These are phyloP conservation scores for Nymphaea thermarum DNA, from an alignment of 164 flowering plant species.

Conservation along the genomic window DNA sequence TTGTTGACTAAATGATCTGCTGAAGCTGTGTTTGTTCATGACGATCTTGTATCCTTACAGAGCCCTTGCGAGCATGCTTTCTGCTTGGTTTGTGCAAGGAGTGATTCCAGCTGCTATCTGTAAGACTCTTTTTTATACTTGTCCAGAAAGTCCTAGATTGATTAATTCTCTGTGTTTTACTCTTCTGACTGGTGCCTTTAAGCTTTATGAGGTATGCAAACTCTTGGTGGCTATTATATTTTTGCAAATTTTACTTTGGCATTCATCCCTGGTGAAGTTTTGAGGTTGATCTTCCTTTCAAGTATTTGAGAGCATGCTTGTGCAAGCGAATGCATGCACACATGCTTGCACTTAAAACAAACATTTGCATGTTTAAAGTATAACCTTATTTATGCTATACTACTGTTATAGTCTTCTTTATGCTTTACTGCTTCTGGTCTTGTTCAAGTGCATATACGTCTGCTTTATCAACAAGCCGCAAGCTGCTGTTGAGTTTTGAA, in stretches of 20 bases:
- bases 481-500: too few species aligned
- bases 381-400: too few species aligned
- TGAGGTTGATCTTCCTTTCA: too few species aligned
- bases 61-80: slow-evolving; percentile 92
- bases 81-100: slow-evolving; percentile 95
- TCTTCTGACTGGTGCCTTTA: background rate
- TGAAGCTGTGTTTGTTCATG: background rate
- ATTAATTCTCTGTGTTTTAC: background rate
- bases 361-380: too few species aligned
- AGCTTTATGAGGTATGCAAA: background rate
- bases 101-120: slow-evolving; percentile 92
- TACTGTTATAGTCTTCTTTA: too few species aligned
- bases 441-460: too few species aligned
- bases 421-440: too few species aligned
- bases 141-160: background rate
- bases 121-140: slow-evolving; percentile 26
- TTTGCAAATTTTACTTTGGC: background rate
- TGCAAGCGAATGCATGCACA: too few species aligned
- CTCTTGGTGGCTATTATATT: background rate
- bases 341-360: too few species aligned
- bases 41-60: slow-evolving; percentile 36
- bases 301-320: too few species aligned
- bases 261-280: background rate
- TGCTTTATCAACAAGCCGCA: too few species aligned
- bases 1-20: too few species aligned